Evolutionary conservation across 1,139 yeast genomes (phyloP).

Genomic region (Yamadazyma sp.): DNA sequence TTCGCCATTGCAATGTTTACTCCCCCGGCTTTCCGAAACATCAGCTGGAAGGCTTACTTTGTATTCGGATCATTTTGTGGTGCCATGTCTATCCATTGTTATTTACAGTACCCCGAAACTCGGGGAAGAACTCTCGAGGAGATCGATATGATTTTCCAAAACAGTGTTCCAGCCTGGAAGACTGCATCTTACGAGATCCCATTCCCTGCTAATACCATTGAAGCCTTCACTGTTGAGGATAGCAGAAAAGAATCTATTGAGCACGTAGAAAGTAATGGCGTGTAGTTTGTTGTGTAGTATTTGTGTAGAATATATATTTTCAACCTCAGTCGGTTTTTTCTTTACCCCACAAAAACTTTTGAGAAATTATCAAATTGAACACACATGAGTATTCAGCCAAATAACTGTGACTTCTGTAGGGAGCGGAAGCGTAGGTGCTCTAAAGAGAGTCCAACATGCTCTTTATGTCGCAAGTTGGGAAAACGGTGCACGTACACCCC

Average conservation of each 20-base stretch:
- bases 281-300: no score
- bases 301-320: no score
- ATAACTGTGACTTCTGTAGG: constrained; percentile 17
- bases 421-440: constrained; percentile 7
- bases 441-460: constrained; percentile 3
- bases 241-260: no score
- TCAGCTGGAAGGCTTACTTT: constrained; percentile 49
- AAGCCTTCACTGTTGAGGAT: no score
- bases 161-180: constrained; percentile 60
- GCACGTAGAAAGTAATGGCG: no score
- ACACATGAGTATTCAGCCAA: not conserved
- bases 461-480: constrained; percentile 8
- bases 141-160: constrained; percentile 58
- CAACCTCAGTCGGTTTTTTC: no score
- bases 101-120: constrained; percentile 64
- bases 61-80: constrained; percentile 49
- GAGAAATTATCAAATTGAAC: no score
- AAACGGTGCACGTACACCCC: constrained; percentile 15
- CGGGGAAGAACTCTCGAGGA: constrained; percentile 63
- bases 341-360: no score
- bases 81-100: constrained; percentile 57
- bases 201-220: no score
- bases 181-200: not conserved
- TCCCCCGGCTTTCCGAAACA: constrained; percentile 46
- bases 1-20: constrained; percentile 53